A percentile compares a stretch with the other conserved stretches of the same genome.
These are phyloP conservation scores for Lactifluus subvellereus DNA, from an alignment of 768 basidiomycete species.

Conservation along the genomic window DNA sequence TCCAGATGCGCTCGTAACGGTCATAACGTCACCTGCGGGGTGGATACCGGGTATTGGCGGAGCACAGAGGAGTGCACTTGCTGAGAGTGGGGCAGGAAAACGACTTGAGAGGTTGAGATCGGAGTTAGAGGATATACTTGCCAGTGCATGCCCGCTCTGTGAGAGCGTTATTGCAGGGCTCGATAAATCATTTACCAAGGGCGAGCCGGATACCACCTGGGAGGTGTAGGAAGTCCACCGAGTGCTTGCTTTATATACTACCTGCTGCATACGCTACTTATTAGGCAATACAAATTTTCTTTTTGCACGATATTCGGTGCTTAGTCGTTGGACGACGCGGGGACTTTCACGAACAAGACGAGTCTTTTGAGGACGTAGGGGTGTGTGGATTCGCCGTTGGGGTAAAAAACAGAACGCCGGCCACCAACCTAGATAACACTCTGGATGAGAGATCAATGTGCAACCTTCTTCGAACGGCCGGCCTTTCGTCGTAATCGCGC, in stretches of 20 bases:
- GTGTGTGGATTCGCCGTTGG: not conserved
- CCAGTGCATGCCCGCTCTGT: constrained; percentile 88
- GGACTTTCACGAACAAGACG: not conserved
- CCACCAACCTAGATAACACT: not conserved
- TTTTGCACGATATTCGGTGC: not conserved
- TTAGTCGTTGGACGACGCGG: not conserved
- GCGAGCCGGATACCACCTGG: constrained; percentile 77
- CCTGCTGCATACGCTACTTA: constrained; percentile 1
- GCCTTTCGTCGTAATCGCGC: constrained; percentile 66
- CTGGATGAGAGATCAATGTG: constrained; percentile 43
- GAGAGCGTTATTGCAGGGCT: constrained; percentile 82
- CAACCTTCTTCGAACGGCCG: constrained; percentile 76
- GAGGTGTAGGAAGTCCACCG: constrained; percentile 40
- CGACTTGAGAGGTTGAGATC: constrained; percentile 67
- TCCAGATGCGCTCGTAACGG: constrained; percentile 84
- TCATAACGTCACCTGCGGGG: constrained; percentile 64
- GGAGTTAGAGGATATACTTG: constrained; percentile 86
- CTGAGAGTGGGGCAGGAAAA: constrained; percentile 49
- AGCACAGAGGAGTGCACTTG: constrained; percentile 39
- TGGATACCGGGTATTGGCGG: constrained; percentile 68
- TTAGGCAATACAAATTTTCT: not conserved
- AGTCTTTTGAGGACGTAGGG: not conserved
- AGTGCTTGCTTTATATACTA: constrained; percentile 11
- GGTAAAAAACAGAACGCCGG: not conserved
- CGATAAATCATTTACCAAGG: constrained; percentile 82